Percentiles rank a stretch among this genome's conserved stretches.
phyloP scores from a whole-genome alignment of 116 monocot genomes.

The Trichopus zeylanicus region DNA sequence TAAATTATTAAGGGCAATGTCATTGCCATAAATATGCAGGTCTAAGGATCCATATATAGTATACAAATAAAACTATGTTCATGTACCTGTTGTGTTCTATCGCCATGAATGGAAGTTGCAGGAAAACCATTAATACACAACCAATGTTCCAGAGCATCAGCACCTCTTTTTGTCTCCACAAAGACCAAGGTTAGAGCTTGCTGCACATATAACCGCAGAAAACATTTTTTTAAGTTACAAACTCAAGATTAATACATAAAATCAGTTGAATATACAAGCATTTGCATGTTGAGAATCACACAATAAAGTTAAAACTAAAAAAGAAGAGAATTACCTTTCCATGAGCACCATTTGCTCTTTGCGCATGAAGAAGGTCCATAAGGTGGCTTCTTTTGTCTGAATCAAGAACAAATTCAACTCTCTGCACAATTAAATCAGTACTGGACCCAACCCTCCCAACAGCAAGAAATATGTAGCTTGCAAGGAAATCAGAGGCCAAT shows the following conservation, averaged over 20 bases:
- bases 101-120: slow-evolving; percentile 55
- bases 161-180: slow-evolving; percentile 50
- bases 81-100: slow-evolving; percentile 46
- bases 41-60: background rate
- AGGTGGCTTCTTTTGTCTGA: slow-evolving; percentile 47
- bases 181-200: slow-evolving; percentile 46
- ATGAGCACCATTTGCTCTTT: slow-evolving; percentile 35
- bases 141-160: slow-evolving; percentile 48
- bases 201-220: slow-evolving; percentile 11
- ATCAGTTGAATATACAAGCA: no score
- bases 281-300: no score
- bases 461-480: slow-evolving; percentile 36
- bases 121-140: slow-evolving; percentile 46
- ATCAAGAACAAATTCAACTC: slow-evolving; percentile 41
- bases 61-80: background rate
- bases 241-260: no score
- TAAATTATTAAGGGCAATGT: background rate
- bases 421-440: slow-evolving; percentile 44
- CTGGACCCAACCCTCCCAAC: slow-evolving; percentile 52
- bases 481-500: slow-evolving; percentile 41
- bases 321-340: slow-evolving; percentile 19
- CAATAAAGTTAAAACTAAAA: background rate
- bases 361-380: slow-evolving; percentile 52
- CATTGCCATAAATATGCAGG: background rate
- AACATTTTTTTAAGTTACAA: background rate